phyloP scores from a whole-genome alignment of 306 rosid species.

The Vicia villosa region DNA sequence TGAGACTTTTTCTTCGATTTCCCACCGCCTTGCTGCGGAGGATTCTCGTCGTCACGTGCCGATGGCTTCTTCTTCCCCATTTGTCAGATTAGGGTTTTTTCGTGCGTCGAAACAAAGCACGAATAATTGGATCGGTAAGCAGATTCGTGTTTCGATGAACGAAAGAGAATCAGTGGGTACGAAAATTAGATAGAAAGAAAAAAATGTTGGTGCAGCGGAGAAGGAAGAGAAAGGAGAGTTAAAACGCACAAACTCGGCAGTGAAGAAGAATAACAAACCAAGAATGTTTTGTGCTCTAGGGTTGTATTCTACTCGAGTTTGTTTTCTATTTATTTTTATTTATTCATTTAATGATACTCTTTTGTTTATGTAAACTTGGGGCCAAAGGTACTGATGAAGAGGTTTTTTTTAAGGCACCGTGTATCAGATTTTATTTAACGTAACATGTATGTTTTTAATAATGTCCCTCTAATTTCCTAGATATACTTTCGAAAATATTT shows the following conservation, averaged over 20 bases:
- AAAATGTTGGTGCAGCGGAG: not conserved
- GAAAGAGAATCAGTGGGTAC: not conserved
- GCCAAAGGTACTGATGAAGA: no score
- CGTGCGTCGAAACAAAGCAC: not conserved
- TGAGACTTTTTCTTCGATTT: constrained; percentile 77
- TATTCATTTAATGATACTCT: no score
- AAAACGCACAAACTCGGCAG: not conserved
- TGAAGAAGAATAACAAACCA: not conserved
- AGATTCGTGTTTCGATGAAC: not conserved
- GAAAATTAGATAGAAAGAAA: not conserved
- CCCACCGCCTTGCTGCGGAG: constrained; percentile 53
- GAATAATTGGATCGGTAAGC: constrained; percentile 22
- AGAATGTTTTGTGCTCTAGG: not conserved
- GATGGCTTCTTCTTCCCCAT: constrained; percentile 88
- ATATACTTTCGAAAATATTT: no score
- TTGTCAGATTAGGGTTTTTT: constrained; percentile 34
- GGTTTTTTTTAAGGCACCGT: no score
- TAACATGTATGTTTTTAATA: no score
- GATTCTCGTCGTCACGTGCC: constrained; percentile 64
- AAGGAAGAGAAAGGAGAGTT: not conserved
- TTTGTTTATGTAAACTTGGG: no score
- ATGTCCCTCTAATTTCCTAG: no score
- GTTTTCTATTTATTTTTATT: no score
- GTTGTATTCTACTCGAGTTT: not conserved
- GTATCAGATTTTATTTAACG: no score